Percentiles rank a stretch among this genome's conserved stretches.
Conservation (phyloP, 805 yeast species). For the Sugiyamaella floridensis region DNA sequence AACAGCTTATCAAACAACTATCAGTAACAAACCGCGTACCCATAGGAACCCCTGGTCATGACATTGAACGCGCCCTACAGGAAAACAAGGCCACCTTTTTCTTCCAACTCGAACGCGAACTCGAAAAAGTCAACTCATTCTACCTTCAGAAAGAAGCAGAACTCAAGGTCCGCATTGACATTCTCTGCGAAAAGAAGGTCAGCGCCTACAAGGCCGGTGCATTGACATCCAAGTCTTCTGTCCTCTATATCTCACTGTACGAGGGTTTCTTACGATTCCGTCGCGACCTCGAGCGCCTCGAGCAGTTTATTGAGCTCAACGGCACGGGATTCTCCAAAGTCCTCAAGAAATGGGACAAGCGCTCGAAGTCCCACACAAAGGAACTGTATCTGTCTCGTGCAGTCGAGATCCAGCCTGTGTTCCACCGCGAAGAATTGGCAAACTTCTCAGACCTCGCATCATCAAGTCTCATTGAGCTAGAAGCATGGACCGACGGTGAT, state of each 20-base stretch:
- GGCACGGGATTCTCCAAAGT: constrained; percentile 96
- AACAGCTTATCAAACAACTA: constrained; percentile 65
- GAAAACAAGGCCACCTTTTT: constrained; percentile 85
- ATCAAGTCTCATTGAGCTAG: constrained; percentile 57
- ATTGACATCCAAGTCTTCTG: constrained; percentile 53
- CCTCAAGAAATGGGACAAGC: constrained; percentile 95
- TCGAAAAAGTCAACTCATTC: constrained; percentile 91
- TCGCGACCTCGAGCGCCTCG: constrained; percentile 79
- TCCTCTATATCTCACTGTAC: constrained; percentile 72
- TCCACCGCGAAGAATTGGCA: constrained; percentile 82
- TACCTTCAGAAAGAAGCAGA: constrained; percentile 89
- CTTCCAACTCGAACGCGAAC: constrained; percentile 86
- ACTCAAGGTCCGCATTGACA: constrained; percentile 68
- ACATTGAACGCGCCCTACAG: constrained; percentile 53
- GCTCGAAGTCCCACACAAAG: constrained; percentile 90
- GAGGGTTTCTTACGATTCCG: constrained; percentile 87
- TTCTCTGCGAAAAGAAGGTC: constrained; percentile 63
- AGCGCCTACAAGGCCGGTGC: constrained; percentile 41
- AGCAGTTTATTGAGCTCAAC: constrained; percentile 89
- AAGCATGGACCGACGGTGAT: constrained; percentile 56
- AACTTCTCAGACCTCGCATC: constrained; percentile 64
- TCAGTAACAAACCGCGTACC: constrained; percentile 41
- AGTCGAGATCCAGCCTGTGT: constrained; percentile 93
- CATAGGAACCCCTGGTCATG: constrained; percentile 20
- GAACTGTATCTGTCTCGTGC: constrained; percentile 88